Percentiles rank a stretch among this genome's conserved stretches.
These are phyloP conservation scores for Fusarium scirpi DNA, from an alignment of 2,329 filamentous ascomycete genomes.

Conservation along the genomic window DNA sequence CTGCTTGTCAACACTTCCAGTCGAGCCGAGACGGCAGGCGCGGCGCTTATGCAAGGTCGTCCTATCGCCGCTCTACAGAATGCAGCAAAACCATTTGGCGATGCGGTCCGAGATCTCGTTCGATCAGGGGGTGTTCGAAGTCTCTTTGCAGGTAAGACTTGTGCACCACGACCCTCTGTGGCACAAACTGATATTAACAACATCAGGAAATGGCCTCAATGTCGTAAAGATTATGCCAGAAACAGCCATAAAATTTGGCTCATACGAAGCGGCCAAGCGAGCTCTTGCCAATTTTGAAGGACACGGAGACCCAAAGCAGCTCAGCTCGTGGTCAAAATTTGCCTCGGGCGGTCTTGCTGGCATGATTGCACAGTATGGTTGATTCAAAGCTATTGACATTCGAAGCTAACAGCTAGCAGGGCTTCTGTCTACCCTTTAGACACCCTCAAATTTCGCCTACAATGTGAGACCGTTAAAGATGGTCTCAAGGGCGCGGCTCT, in stretches of 20 bases:
- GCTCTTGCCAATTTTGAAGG: constrained; percentile 88
- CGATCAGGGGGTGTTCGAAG: constrained; percentile 86
- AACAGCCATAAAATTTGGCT: constrained; percentile 97
- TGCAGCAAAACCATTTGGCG: constrained; percentile 75
- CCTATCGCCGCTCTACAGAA: constrained; percentile 73
- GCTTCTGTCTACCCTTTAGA: constrained; percentile 96
- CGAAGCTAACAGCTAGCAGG: constrained; percentile 54
- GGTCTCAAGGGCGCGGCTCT: constrained; percentile 86
- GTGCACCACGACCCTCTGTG: not conserved
- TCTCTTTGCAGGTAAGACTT: constrained; percentile 85
- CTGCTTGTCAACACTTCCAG: constrained; percentile 86
- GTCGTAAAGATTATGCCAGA: constrained; percentile 99
- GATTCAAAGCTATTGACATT: not conserved
- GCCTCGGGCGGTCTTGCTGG: constrained; percentile 90
- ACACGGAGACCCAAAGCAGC: constrained; percentile 81
- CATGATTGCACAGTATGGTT: constrained; percentile 88
- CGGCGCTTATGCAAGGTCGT: constrained; percentile 77
- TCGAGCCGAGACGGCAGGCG: constrained; percentile 65
- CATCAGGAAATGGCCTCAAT: constrained; percentile 91
- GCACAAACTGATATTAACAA: constrained; percentile 16
- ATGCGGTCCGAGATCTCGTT: constrained; percentile 84
- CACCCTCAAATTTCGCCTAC: constrained; percentile 83
- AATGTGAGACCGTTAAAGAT: constrained; percentile 91
- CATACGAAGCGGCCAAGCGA: constrained; percentile 94
- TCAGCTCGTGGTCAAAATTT: constrained; percentile 89